Percentiles rank a stretch among this genome's conserved stretches.
phyloP scores from a whole-genome alignment of 306 rosid species.

The Cucurbita ficifolia region DNA sequence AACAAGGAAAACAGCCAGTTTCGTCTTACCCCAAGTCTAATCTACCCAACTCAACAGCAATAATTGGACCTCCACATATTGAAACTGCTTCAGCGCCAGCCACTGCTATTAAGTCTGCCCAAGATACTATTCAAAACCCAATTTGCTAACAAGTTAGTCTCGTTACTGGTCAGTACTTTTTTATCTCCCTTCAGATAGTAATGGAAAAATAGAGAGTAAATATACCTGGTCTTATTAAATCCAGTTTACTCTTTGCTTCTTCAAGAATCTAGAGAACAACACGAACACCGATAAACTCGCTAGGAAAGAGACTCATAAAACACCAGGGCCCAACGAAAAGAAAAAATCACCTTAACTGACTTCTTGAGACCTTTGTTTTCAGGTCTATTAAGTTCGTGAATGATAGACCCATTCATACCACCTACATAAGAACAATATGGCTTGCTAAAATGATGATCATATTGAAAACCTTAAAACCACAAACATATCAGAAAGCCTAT shows the following conservation, averaged over 20 bases:
- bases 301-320: background rate
- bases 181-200: background rate
- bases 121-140: constrained; percentile 47
- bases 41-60: constrained; percentile 63
- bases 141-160: constrained; percentile 16
- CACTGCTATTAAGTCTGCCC: constrained; percentile 87
- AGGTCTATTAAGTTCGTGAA: constrained; percentile 74
- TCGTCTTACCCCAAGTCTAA: constrained; percentile 57
- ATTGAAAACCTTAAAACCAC: background rate
- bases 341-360: constrained; percentile 49
- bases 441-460: background rate
- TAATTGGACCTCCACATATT: constrained; percentile 79
- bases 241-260: constrained; percentile 71
- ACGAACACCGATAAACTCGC: constrained; percentile 18
- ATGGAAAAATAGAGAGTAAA: constrained; percentile 8
- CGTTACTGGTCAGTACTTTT: constrained; percentile 15
- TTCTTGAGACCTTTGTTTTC: constrained; percentile 73
- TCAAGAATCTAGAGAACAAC: constrained; percentile 46
- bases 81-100: constrained; percentile 97
- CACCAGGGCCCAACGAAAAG: background rate
- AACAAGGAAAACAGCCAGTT: constrained; percentile 7
- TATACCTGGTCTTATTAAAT: constrained; percentile 58
- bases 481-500: background rate
- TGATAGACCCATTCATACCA: constrained; percentile 89
- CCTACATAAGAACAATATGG: constrained; percentile 34